A percentile compares a stretch with the other conserved stretches of the same genome.
Evolutionary conservation across 2,329 filamentous ascomycete genomes (phyloP).

Genomic region (Diaporthe velutina): DNA sequence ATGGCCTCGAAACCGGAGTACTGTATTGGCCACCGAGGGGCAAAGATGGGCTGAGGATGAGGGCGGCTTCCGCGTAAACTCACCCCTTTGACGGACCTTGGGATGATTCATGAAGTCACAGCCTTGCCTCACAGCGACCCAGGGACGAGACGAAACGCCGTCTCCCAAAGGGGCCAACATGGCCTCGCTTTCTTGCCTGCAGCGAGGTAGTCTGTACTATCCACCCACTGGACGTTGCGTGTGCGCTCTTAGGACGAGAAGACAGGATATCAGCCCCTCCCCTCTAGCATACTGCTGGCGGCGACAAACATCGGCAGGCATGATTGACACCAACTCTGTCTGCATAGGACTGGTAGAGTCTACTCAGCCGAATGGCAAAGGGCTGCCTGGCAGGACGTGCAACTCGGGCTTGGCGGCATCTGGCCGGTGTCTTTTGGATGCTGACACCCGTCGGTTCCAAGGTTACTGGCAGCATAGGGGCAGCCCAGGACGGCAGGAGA

Average conservation of each 20-base stretch:
- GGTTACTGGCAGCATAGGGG: neutral
- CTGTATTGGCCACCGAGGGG: constrained; percentile 12
- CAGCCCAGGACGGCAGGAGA: neutral
- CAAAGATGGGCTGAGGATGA: constrained; percentile 16
- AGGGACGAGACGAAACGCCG: constrained; percentile 22
- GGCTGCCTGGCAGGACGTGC: neutral
- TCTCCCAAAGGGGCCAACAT: neutral
- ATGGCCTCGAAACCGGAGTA: constrained; percentile 30
- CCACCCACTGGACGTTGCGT: neutral
- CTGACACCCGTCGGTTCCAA: constrained; percentile 23
- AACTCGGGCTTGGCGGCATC: constrained; percentile 3
- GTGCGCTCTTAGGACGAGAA: neutral
- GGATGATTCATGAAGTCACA: constrained; percentile 23
- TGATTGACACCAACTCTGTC: neutral
- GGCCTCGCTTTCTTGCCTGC: constrained; percentile 12
- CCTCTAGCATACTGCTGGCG: neutral
- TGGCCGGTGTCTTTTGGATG: constrained; percentile 16
- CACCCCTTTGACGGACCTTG: neutral
- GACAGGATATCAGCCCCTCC: neutral
- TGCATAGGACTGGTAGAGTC: neutral
- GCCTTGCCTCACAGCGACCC: constrained; percentile 16
- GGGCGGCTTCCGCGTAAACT: constrained; percentile 21
- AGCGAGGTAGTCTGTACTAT: neutral
- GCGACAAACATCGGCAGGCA: neutral
- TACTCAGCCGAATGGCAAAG: neutral